Evolutionary conservation across 345 rosid species (phyloP), one percentile per base, ranked within the genome.

Genomic region (Lepidium didymum): DNA sequence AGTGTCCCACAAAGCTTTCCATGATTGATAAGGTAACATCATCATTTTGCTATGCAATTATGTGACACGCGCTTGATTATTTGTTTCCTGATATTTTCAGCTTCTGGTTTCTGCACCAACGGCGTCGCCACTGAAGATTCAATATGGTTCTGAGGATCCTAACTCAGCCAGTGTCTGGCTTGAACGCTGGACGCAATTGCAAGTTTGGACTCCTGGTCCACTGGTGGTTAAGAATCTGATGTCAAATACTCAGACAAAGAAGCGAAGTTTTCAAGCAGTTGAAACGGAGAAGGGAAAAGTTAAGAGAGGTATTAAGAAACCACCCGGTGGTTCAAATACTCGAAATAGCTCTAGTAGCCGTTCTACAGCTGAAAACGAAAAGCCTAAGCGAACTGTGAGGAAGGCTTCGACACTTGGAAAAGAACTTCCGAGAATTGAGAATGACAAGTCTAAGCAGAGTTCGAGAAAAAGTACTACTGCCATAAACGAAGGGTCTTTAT

Each of bases 101-200:
- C 84, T 92, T 77, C 67, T 92, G 77, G 79, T 64, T 72, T 74
- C 84, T 3, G 74, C 84, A 13, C 78, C 79, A 59, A 46, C 72
- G 46, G 56, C 64, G 40, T 43, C 44, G 51, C 87, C 94, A 66
- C 81, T 84, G 47, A 70, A 42, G 70, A 75, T 84, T 43, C 84
- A 81, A n/a, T 84, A 81, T 67, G 77, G 60, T 66, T 74, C 70
- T 11, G 85, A 77, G 59, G 86, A 89, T 59, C 83, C 87, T 42
- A 89, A 92, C 77, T 83, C 85, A 7, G 77, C 81, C 27, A 58
- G 62, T 77, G 78, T 77, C 53, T 92, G 98, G 98, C 81, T 87
- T 67, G 82, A 72, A 66, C 87, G 94, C 50, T 92, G 98, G 96
- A 82, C 91, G 21, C 75, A 42, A 5, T 80, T 81, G 67, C 78